A percentile compares a stretch with the other conserved stretches of the same genome.
Conservation (phyloP, 2,329 filamentous ascomycete genomes). For the Fonsecaea multimorphosa region DNA sequence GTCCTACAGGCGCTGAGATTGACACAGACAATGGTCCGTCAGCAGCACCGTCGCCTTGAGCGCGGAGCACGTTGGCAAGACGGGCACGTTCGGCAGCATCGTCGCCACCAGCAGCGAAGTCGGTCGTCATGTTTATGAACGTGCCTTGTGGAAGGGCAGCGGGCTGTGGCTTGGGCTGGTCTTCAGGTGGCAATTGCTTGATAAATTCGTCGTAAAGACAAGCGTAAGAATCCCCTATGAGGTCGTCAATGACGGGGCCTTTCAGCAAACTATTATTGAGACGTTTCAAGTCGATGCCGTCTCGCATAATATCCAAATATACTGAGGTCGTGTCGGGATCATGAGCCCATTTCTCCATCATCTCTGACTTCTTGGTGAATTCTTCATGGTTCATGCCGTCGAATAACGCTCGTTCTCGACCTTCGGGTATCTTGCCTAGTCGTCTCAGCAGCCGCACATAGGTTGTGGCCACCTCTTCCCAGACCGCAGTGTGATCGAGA, state of each 20-base stretch:
- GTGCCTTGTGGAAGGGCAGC: slow-evolving; percentile 33
- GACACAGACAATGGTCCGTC: slow-evolving; percentile 32
- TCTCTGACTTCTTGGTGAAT: slow-evolving; percentile 64
- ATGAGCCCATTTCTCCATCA: slow-evolving; percentile 65
- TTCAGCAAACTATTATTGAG: slow-evolving; percentile 91
- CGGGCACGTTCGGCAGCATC: slow-evolving; percentile 57
- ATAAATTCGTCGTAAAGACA: slow-evolving; percentile 73
- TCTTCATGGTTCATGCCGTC: slow-evolving; percentile 69
- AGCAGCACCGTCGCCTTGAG: slow-evolving; percentile 36
- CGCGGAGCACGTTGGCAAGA: slow-evolving; percentile 54
- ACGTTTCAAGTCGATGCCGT: slow-evolving; percentile 72
- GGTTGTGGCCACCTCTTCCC: slow-evolving; percentile 65
- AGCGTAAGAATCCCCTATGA: slow-evolving; percentile 90
- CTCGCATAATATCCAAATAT: slow-evolving; percentile 67
- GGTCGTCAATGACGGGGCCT: slow-evolving; percentile 81
- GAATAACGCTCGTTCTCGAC: slow-evolving; percentile 69
- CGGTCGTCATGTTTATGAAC: slow-evolving; percentile 44
- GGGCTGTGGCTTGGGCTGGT: slow-evolving; percentile 26
- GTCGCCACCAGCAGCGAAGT: slow-evolving; percentile 49
- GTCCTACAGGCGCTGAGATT: slow-evolving; percentile 33
- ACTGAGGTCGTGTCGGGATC: slow-evolving; percentile 54
- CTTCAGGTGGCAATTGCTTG: slow-evolving; percentile 44
- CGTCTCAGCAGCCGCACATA: slow-evolving; percentile 67
- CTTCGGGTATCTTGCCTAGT: slow-evolving; percentile 62
- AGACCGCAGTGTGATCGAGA: slow-evolving; percentile 66